Base-by-base conservation (phyloP, 2,329 filamentous ascomycete species). In the Diaporthe ampelina region DNA sequence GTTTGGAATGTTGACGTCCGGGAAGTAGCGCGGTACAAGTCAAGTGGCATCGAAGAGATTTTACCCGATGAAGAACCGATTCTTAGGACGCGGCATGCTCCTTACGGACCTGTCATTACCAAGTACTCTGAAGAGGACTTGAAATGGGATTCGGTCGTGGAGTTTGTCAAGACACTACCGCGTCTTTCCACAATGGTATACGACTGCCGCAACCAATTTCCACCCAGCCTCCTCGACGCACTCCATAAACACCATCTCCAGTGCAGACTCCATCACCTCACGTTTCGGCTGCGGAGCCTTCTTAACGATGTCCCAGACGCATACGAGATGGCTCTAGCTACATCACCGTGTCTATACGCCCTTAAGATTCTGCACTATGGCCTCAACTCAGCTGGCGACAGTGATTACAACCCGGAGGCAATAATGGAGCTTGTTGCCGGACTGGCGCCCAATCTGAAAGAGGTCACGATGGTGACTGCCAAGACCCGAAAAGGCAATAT, bases 401-500 rank as follows among this genome's bases (percentile, higher is more conserved):
- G 52, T 52, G 68, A 71, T 32, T 70, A 67, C 37, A 71, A 57
- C 52, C 21, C 58, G 8, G 43, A 70, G 11, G 73, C 68, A 21
- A 68, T 71, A 21, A 37, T 74, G 67, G 67, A 74, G 50, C 67
- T 74, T n/a, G 48, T 67, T 9, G 52, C 71, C 9, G 67, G 72
- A 1, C 67, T 74, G 45, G 67, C 72, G 11, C 72, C 72, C 0
- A 70, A 71, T 4, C 19, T 71, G 26, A 50, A 70, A 37, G 67
- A 71, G 21, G 19, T 71, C 3, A 1, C 6, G n/a, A 10, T 74
- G 26, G 17, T 71, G 10, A 43, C 19, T n/a, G 5, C 21, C 11
- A 9, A 17, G 6, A 10, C 40, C 40, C 3, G 19, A 15, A 1
- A 15, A 15, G 13, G 15, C 13, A 17, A 19, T 11, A 43, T 5